Conservation (phyloP, 2,329 filamentous ascomycete genomes). For the Apiospora rasikravindrae region DNA sequence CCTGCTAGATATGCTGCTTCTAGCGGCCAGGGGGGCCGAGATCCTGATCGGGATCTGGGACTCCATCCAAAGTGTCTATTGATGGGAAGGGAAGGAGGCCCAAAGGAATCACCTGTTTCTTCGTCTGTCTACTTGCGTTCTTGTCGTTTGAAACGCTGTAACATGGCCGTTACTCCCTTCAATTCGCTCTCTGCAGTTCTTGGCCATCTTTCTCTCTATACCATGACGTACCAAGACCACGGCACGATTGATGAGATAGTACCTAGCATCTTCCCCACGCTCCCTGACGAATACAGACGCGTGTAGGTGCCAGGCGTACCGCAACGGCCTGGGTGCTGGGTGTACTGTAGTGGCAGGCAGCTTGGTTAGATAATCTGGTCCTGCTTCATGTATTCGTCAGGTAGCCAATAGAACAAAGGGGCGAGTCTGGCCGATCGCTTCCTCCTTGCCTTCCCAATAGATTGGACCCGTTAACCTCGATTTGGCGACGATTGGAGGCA, state of each 20-base stretch:
- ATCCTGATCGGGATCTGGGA: conserved; percentile 21
- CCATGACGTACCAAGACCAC: not conserved
- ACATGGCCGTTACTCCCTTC: not conserved
- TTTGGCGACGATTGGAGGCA: conserved; percentile 14
- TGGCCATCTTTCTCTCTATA: not conserved
- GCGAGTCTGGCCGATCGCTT: conserved; percentile 10
- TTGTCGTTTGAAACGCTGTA: conserved; percentile 10
- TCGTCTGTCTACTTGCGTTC: not conserved
- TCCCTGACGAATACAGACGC: too few relatives aligned
- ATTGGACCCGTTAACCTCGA: conserved; percentile 15
- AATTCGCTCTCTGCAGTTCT: not conserved
- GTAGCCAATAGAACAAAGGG: conserved; percentile 14
- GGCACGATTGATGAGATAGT: not conserved
- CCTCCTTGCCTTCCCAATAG: conserved; percentile 14
- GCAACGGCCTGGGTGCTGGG: not conserved
- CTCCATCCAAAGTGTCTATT: conserved; percentile 18
- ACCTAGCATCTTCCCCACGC: not conserved
- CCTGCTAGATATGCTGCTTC: conserved; percentile 1
- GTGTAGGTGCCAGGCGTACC: not conserved
- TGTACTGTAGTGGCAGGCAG: not conserved
- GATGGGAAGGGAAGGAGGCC: conserved; percentile 7
- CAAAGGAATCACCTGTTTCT: not conserved
- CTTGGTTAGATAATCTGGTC: not conserved
- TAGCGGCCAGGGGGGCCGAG: conserved; percentile 18
- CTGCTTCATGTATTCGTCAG: not conserved